Conservation (phyloP, 2,329 filamentous ascomycete genomes). For the Neurospora crassa region DNA sequence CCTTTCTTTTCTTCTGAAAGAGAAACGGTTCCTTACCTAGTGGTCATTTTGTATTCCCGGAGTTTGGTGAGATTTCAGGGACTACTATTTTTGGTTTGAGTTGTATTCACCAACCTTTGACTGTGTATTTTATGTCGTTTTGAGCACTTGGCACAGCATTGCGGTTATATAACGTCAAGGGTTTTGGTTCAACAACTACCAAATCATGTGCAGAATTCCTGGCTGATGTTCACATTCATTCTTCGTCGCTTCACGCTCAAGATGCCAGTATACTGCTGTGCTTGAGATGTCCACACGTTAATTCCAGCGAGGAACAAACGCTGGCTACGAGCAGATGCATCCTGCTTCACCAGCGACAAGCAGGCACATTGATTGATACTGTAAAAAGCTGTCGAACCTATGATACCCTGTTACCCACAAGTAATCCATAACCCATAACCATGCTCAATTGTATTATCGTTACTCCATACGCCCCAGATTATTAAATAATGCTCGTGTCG, state of each 20-base stretch:
- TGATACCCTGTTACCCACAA: neutral
- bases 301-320: neutral
- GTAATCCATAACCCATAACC: neutral
- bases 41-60: neutral
- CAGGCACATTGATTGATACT: neutral
- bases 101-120: neutral
- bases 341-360: neutral
- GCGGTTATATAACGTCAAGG: neutral
- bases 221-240: neutral
- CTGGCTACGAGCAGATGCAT: neutral
- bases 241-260: neutral
- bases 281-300: neutral
- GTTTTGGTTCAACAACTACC: neutral
- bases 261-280: neutral
- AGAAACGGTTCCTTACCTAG: neutral
- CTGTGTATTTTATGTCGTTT: neutral
- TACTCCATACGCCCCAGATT: neutral
- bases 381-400: neutral
- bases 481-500: neutral
- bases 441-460: neutral
- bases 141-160: neutral
- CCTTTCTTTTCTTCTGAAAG: too few species aligned
- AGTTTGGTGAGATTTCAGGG: neutral
- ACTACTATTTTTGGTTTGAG: neutral
- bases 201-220: neutral